Percentiles rank a stretch among this genome's conserved stretches.
These are phyloP conservation scores for Daldinia loculata DNA, from an alignment of 495 filamentous ascomycete species.

Conservation along the genomic window DNA sequence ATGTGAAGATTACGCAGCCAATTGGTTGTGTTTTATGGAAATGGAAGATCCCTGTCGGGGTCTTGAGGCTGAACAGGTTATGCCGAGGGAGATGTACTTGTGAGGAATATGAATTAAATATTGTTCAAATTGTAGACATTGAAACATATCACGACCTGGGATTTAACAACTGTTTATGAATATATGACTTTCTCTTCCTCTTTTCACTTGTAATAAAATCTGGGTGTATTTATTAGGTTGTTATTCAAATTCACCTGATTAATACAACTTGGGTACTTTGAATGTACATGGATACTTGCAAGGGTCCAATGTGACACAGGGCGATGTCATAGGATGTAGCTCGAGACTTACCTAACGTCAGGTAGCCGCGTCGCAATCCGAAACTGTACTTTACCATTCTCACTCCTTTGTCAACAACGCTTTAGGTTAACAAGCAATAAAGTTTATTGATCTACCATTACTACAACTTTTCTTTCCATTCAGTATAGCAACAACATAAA, in stretches of 20 bases:
- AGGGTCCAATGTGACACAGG: conserved; percentile 25
- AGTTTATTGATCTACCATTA: conserved; percentile 1
- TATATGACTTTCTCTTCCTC: not conserved
- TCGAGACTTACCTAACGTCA: conserved; percentile 34
- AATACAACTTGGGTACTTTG: not conserved
- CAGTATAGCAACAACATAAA: conserved; percentile 5
- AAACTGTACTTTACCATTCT: conserved; percentile 21
- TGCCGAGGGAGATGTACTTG: conserved; percentile 3
- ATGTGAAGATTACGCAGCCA: not conserved
- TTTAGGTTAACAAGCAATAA: conserved; percentile 3
- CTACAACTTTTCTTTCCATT: conserved; percentile 11
- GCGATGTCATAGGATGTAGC: conserved; percentile 32
- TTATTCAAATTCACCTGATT: not conserved
- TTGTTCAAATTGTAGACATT: not conserved
- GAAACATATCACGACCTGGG: not conserved
- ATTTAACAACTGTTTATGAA: not conserved
- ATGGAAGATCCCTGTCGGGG: conserved; percentile 26
- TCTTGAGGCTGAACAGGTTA: conserved; percentile 31
- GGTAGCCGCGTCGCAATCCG: conserved; percentile 36
- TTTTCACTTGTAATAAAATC: not conserved
- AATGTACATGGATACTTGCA: conserved; percentile 6
- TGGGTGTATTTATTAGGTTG: not conserved
- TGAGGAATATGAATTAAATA: conserved; percentile 5
- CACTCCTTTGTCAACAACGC: conserved; percentile 32
- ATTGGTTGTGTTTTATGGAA: conserved; percentile 2